Evolutionary conservation across 2,329 filamentous ascomycete species (phyloP), one percentile per base, ranked within the genome.

Genomic region (Clonostachys chloroleuca): DNA sequence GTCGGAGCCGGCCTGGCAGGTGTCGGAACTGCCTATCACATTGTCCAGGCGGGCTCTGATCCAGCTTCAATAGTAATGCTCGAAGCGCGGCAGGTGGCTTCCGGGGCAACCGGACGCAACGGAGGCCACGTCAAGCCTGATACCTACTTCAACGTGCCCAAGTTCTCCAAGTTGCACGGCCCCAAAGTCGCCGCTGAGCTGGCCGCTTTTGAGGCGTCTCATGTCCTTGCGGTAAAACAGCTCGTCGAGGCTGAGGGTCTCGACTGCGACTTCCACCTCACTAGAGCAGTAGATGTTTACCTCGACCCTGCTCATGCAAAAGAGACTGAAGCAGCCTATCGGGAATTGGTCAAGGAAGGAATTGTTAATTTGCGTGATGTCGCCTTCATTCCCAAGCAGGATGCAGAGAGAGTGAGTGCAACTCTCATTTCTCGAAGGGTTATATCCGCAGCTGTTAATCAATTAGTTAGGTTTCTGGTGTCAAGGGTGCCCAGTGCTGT

Each of bases 221-320:
- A 59, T 46, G 49, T 55, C 1, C 44, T 46, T 20, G 50, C 51
- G 7, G 54, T 74, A 5, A 65, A 69, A 46, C 49, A 62, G 5
- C 54, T 61, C 14, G 56, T 74, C 7, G 59, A 66, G n/a, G 51
- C 59, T 0, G 65, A 72, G 39, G 48, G 54, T 0, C 62, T 74
- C 12, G 68, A 74, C 40, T 74, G 71, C 49, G 71, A 75, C 34
- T 69, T 74, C n/a, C 59, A 69, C 13, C 40, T 73, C 4, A 70
- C 67, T 1, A 54, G 69, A 5, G 62, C 64, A 6, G 56, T 63
- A 5, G 69, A 74, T 50, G 65, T 71, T 1, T 61, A 64, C 14
- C 47, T 71, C 6, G 57, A 52, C 1, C 18, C 37, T n/a, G 44
- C 53, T 2, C 50, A 59, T 3, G 52, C 59, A 8, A 33, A 50